Base-by-base conservation (phyloP, 257 asterid genomes). In the Osmanthus fragrans region DNA sequence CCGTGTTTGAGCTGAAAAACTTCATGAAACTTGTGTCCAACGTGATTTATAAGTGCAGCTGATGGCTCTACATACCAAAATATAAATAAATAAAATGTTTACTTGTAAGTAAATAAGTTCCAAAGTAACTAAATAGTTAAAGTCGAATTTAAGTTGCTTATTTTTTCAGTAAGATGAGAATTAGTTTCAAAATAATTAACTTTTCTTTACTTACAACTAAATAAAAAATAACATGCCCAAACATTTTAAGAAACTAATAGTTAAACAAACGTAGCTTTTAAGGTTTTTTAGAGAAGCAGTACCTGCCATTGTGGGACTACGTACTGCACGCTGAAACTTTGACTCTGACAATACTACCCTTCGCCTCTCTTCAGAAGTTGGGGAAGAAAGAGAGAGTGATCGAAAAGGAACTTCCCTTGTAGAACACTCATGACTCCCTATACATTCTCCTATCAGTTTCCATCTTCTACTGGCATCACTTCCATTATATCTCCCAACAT, bases 1-100 rank as follows among this genome's bases (percentile, higher is more conserved):
- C 96, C 95, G 74, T 89, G 92, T 88, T 89, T 93, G 40, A 84
- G 90, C 88, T 93, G 96, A 84, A 90, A 95, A 34, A 91, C 97
- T 82, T 91, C 97, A 36, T 90, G 98, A 84, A 89, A 87, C 85
- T 87, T 95, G 65, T 84, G 87, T 58, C 97, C 96, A 7, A 83
- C 86, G 27, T 86, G 89, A 82, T 85, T 86, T 56, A 83, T 40
- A 70, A 77, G 29, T 0, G 87, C 85, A 77, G 88, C 82, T 70
- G 94, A 90, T 79, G 88, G 82, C 79, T 86, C 91, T 86, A 75
- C 71, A 79, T 2, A 29, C 67, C 29, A 30, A 74, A 77, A 30
- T 54, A 15, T 23, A 83, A 60, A 30, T 47, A 45, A 58, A 45
- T 19, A 2, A 15, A 51, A 18, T 54, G 27, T 54, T 19, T 54